A percentile compares a stretch with the other conserved stretches of the same genome.
phyloP scores from a whole-genome alignment of 305 asterid species.

The Plantago coronopus region DNA sequence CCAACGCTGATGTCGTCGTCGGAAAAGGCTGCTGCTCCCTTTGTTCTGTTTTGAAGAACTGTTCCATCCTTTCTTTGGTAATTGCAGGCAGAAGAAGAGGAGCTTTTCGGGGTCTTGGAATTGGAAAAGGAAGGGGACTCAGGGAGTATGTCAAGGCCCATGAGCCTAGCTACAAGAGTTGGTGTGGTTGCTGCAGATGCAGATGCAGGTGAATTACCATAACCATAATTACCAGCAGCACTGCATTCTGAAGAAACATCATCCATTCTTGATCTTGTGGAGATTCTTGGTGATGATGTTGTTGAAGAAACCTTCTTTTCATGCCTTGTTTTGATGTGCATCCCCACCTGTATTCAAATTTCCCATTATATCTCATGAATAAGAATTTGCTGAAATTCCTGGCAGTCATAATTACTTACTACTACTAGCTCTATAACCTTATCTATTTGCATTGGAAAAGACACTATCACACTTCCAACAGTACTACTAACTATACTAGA shows the following conservation, averaged over 20 bases:
- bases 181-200: slow-evolving; percentile 70
- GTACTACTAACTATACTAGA: too few species aligned
- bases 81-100: slow-evolving; percentile 27
- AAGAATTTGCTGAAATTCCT: not conserved
- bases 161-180: slow-evolving; percentile 76
- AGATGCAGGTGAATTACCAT: slow-evolving; percentile 11
- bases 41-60: slow-evolving; percentile 17
- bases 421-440: not conserved
- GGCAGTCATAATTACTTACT: too few species aligned
- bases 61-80: slow-evolving; percentile 20
- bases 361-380: too few species aligned
- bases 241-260: slow-evolving; percentile 36
- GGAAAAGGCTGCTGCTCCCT: slow-evolving; percentile 22
- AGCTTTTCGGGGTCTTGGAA: slow-evolving; percentile 22
- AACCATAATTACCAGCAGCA: slow-evolving; percentile 24
- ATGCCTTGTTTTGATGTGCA: slow-evolving; percentile 57
- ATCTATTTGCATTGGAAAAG: slow-evolving; percentile 29
- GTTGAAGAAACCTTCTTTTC: slow-evolving; percentile 1
- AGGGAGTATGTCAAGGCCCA: slow-evolving; percentile 90
- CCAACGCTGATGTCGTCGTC: slow-evolving; percentile 37
- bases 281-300: slow-evolving; percentile 31
- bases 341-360: slow-evolving; percentile 41
- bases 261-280: slow-evolving; percentile 40
- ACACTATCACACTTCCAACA: not conserved
- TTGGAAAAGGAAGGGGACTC: slow-evolving; percentile 38